phyloP scores from a whole-genome alignment of 2,329 filamentous ascomycete genomes.

The Zymoseptoria pseudotritici region DNA sequence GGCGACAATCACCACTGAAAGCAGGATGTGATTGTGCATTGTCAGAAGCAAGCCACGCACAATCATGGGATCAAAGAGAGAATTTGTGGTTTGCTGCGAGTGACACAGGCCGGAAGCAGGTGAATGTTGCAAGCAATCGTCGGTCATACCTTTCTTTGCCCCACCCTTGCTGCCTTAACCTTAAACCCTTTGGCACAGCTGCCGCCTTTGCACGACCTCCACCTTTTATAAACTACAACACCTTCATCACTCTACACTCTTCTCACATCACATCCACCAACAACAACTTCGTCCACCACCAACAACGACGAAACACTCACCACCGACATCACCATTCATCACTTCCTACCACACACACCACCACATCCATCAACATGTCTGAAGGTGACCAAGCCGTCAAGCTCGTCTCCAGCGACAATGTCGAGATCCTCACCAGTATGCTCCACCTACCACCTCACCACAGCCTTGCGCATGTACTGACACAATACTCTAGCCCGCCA shows the following conservation, averaged over 20 bases:
- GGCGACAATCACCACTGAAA: neutral
- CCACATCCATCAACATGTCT: slow-evolving; percentile 25
- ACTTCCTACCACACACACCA: slow-evolving; percentile 2
- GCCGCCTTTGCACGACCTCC: neutral
- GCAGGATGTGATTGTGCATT: neutral
- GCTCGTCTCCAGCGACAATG: slow-evolving; percentile 40
- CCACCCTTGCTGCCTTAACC: neutral
- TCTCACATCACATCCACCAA: slow-evolving; percentile 2
- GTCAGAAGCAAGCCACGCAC: neutral
- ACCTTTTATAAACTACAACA: neutral
- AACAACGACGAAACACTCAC: neutral
- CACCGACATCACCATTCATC: slow-evolving; percentile 6
- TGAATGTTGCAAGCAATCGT: neutral
- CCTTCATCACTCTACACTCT: neutral
- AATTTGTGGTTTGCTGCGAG: neutral
- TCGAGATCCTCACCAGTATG: slow-evolving; percentile 37
- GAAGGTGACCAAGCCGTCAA: slow-evolving; percentile 32
- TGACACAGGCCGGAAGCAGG: neutral
- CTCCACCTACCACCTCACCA: slow-evolving; percentile 1
- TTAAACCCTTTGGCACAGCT: neutral
- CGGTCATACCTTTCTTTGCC: neutral
- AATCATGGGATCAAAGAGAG: neutral
- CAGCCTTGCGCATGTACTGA: slow-evolving; percentile 10
- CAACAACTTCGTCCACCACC: neutral
- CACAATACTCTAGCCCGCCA: slow-evolving; percentile 52